Evolutionary conservation across 2,329 filamentous ascomycete genomes (phyloP).

Genomic region (Ophiostoma fasciatum): DNA sequence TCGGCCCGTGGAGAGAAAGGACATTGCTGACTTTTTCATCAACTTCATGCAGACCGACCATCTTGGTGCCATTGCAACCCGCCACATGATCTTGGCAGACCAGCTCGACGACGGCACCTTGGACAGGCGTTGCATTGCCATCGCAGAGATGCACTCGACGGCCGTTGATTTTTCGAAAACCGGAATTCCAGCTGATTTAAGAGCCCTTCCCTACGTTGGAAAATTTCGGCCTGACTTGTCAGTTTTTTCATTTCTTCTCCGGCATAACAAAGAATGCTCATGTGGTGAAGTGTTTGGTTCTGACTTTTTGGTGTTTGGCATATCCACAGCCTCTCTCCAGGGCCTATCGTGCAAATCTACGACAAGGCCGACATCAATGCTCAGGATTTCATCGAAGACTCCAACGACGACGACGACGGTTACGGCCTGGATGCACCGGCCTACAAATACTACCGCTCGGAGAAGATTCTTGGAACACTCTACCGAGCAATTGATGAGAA

Average conservation of each 20-base stretch:
- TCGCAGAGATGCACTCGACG: slow-evolving; percentile 52
- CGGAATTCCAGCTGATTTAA: slow-evolving; percentile 41
- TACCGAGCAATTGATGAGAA: slow-evolving; percentile 62
- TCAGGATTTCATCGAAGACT: slow-evolving; percentile 23
- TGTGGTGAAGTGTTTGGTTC: too few species aligned
- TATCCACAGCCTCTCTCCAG: slow-evolving; percentile 27
- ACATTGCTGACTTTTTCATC: slow-evolving; percentile 74
- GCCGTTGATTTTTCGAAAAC: slow-evolving; percentile 68
- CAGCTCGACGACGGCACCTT: slow-evolving; percentile 34
- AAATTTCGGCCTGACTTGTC: slow-evolving; percentile 40
- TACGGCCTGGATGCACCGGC: slow-evolving; percentile 27
- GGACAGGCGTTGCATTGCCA: slow-evolving; percentile 31
- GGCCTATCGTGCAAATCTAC: slow-evolving; percentile 28
- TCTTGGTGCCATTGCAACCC: slow-evolving; percentile 48
- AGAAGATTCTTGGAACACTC: slow-evolving; percentile 53
- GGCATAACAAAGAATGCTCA: too few species aligned
- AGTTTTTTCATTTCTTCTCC: slow-evolving; percentile 14
- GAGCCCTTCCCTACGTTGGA: slow-evolving; percentile 24
- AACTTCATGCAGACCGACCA: slow-evolving; percentile 56
- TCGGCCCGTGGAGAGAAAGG: slow-evolving; percentile 39
- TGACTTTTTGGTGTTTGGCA: neutral
- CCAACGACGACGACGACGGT: slow-evolving; percentile 25
- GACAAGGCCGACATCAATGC: slow-evolving; percentile 28
- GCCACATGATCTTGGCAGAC: slow-evolving; percentile 52
- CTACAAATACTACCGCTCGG: slow-evolving; percentile 48